A percentile compares a stretch with the other conserved stretches of the same genome.
Evolutionary conservation across 2,329 filamentous ascomycete species (phyloP).

Genomic region (Dryadomyces quercivorus): DNA sequence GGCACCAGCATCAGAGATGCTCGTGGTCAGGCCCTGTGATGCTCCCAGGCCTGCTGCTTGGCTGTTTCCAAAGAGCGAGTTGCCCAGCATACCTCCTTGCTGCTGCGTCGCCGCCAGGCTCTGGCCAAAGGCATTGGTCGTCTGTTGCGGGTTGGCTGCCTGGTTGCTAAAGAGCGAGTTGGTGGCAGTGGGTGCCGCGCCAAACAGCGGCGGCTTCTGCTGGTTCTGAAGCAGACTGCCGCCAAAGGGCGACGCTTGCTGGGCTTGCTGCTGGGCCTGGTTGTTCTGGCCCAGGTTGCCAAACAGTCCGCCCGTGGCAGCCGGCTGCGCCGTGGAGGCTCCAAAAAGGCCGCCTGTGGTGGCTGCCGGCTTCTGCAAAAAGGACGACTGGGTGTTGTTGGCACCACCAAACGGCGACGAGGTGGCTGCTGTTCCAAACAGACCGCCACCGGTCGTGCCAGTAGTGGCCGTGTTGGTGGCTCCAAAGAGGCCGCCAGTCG

Average conservation of each 20-base stretch:
- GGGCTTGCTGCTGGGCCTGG: conserved; percentile 22
- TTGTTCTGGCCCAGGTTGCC: conserved; percentile 25
- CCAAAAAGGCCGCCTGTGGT: conserved; percentile 38
- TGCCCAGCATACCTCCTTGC: conserved; percentile 30
- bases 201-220: conserved; percentile 45
- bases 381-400: conserved; percentile 13
- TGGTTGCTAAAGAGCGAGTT: conserved; percentile 44
- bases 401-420: conserved; percentile 4
- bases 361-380: conserved; percentile 27
- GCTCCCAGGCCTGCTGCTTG: conserved; percentile 32
- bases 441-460: conserved; percentile 4
- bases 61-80: conserved; percentile 44
- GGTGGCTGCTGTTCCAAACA: conserved; percentile 5
- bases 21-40: conserved; percentile 61
- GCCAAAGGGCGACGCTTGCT: conserved; percentile 32
- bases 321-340: conserved; percentile 16
- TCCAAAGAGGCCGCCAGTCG: conserved; percentile 14
- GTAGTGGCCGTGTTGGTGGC: neutral
- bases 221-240: conserved; percentile 33
- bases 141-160: conserved; percentile 21
- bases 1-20: conserved; percentile 71
- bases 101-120: conserved; percentile 36
- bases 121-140: conserved; percentile 32
- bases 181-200: conserved; percentile 28
- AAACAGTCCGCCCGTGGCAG: conserved; percentile 34